These are phyloP conservation scores for Alternaria hordeiaustralica DNA, from an alignment of 2,329 filamentous ascomycete species.

Conservation along the genomic window DNA sequence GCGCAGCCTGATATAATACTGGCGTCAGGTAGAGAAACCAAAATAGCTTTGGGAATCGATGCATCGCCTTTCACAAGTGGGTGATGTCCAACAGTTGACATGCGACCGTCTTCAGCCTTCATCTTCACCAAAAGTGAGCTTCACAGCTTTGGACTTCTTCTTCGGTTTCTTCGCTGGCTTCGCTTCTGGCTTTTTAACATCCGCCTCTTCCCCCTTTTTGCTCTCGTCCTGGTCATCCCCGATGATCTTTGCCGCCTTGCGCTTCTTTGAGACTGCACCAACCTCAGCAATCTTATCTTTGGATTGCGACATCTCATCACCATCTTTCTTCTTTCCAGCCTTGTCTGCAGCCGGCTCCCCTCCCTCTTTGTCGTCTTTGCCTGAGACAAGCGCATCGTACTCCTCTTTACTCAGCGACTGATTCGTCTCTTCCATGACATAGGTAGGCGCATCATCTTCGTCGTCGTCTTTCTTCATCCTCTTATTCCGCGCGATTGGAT, in stretches of 20 bases:
- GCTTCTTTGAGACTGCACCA: conserved; percentile 44
- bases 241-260: conserved; percentile 47
- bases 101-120: conserved; percentile 25
- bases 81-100: background rate
- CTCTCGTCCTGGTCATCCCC: conserved; percentile 35
- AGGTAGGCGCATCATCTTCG: conserved; percentile 77
- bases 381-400: conserved; percentile 53
- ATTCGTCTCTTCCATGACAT: conserved; percentile 76
- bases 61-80: background rate
- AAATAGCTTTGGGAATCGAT: background rate
- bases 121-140: conserved; percentile 48
- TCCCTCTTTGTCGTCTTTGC: conserved; percentile 29
- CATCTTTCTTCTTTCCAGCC: conserved; percentile 6
- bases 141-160: conserved; percentile 46
- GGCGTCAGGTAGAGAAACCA: background rate
- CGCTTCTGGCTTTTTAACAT: conserved; percentile 11
- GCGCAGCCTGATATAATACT: background rate
- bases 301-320: conserved; percentile 13
- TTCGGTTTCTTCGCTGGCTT: conserved; percentile 42
- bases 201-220: conserved; percentile 14
- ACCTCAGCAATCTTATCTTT: conserved; percentile 44
- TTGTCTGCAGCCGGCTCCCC: conserved; percentile 10
- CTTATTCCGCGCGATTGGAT: conserved; percentile 53
- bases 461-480: conserved; percentile 65
- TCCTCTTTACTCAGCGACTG: conserved; percentile 63